Base-by-base conservation (phyloP, 306 rosid genomes). In the Quercus glauca region DNA sequence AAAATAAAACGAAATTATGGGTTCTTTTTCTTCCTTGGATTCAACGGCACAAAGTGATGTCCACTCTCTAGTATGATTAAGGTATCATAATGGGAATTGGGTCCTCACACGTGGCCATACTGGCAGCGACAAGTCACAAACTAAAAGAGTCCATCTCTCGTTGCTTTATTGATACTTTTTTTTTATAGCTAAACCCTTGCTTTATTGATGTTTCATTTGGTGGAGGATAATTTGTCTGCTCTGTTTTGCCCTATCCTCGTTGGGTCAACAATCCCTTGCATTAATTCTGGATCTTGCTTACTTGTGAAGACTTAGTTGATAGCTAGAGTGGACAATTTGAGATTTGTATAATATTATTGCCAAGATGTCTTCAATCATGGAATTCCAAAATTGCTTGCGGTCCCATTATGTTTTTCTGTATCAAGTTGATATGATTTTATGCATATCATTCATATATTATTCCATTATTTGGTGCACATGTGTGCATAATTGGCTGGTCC, bases 211-310 rank as follows among this genome's bases (percentile, higher is more conserved):
- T 68, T 80, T 33, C 12, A 76, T 14, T 71, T 70, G 80, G 55
- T 43, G 60, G 74, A 79, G 58, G 78, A 58, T 19, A 2, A 8
- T 21, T 71, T 74, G 87, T 79, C 78, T 31, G 69, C 69, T 74
- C 83, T 7, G n/a, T 80, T 79, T 69, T 55, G 29, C 74, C 78
- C 65, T 26, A 55, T 23, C 59, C 20, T 79, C 45, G 52, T 73
- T 76, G 68, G 81, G 78, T 83, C 83, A 75, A 55, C 3, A 13
- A 80, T 83, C 81, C 45, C 85, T 71, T 26, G 49, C 45, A 74
- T 29, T 74, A 64, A 37, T 80, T 20, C 76, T 52, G 76, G 28
- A 86, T 81, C 65, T 52, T 86, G 82, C 80, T 80, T 72, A 74
- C 75, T 75, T 72, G 55, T 4, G 23, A 75, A 71, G 51, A 65